phyloP scores from a whole-genome alignment of 176 grass and related monocot species.

The Elymus sibiricus region DNA sequence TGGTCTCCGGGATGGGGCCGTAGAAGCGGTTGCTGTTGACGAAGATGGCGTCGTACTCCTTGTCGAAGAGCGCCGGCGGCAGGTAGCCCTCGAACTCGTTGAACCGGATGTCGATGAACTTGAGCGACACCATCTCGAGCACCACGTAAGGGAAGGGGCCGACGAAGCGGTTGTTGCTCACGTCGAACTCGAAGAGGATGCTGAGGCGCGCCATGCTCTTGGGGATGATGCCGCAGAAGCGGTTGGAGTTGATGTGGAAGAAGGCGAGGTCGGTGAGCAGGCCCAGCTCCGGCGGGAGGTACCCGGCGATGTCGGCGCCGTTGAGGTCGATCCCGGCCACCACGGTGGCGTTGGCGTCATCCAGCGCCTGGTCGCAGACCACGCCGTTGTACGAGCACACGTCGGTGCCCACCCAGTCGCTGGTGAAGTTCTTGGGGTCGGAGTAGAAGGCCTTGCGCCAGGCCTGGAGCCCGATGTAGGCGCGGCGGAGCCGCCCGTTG shows the following conservation, averaged over 20 bases:
- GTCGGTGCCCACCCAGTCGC: conserved; percentile 41
- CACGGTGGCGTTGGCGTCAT: conserved; percentile 28
- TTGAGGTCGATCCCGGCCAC: conserved; percentile 39
- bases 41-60: conserved; percentile 36
- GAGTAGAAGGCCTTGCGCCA: conserved; percentile 68
- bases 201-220: background rate
- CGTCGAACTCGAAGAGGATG: conserved; percentile 38
- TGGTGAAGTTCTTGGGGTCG: conserved; percentile 42
- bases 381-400: conserved; percentile 57
- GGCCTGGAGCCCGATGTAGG: conserved; percentile 55
- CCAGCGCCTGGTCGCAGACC: conserved; percentile 3
- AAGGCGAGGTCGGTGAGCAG: conserved; percentile 33
- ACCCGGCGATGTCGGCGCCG: conserved; percentile 31
- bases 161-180: conserved; percentile 49
- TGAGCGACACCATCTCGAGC: background rate
- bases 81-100: conserved; percentile 53
- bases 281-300: conserved; percentile 38
- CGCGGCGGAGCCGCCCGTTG: conserved; percentile 35
- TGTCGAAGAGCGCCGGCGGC: conserved; percentile 43
- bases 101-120: conserved; percentile 61
- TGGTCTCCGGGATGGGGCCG: conserved; percentile 27
- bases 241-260: conserved; percentile 50
- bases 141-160: conserved; percentile 13
- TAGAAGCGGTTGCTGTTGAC: conserved; percentile 43
- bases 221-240: conserved; percentile 47